Percentiles rank a stretch among this genome's conserved stretches.
Evolutionary conservation across 2,329 filamentous ascomycete genomes (phyloP).

Genomic region (Gaeumannomyces tritici): DNA sequence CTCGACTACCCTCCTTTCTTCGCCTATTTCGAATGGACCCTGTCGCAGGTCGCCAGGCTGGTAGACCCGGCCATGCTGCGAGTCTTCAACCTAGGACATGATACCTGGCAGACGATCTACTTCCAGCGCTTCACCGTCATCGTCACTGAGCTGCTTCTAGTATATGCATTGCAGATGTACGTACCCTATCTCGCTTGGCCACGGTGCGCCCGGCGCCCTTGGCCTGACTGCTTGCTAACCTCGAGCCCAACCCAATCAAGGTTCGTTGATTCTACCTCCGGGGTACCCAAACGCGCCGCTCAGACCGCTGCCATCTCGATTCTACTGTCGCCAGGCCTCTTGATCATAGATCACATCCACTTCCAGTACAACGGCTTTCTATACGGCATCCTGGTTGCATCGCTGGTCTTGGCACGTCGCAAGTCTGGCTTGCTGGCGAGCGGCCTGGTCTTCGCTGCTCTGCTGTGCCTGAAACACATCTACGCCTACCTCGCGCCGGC

Average conservation of each 20-base stretch:
- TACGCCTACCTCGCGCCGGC: constrained; percentile 94
- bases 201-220: background rate
- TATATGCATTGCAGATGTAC: constrained; percentile 74
- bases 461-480: constrained; percentile 96
- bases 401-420: constrained; percentile 71
- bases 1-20: constrained; percentile 98
- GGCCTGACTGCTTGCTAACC: background rate
- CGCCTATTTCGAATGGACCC: constrained; percentile 88
- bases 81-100: constrained; percentile 72
- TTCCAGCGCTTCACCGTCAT: constrained; percentile 91
- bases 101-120: constrained; percentile 88
- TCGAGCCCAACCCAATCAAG: constrained; percentile 28
- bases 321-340: constrained; percentile 78
- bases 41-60: constrained; percentile 72
- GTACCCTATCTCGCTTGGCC: background rate
- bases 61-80: constrained; percentile 75
- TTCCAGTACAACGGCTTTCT: constrained; percentile 99
- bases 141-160: constrained; percentile 69
- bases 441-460: constrained; percentile 71
- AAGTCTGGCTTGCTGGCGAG: constrained; percentile 66
- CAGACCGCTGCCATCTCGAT: constrained; percentile 85
- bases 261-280: constrained; percentile 63
- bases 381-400: constrained; percentile 83
- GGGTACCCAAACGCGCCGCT: constrained; percentile 59
- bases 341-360: constrained; percentile 97